A percentile compares a stretch with the other conserved stretches of the same genome.
phyloP scores from a whole-genome alignment of 2,329 filamentous ascomycete genomes.

The Polytolypa hystricis region DNA sequence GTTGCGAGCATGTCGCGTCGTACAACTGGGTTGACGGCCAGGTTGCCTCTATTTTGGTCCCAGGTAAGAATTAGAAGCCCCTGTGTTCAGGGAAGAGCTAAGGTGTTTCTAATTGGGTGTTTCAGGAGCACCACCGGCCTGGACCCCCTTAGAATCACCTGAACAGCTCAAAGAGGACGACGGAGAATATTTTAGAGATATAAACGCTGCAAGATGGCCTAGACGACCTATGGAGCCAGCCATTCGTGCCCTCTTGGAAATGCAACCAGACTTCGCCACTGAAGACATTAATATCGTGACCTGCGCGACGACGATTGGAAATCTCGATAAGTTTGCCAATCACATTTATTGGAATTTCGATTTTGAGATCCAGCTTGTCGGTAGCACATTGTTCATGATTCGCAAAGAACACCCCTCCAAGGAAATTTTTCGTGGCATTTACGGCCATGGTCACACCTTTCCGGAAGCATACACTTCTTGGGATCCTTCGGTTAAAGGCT shows the following conservation, averaged over 20 bases:
- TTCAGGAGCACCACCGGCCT: constrained; percentile 41
- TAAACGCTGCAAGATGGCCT: constrained; percentile 23
- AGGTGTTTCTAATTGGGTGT: no score
- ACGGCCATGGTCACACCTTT: constrained; percentile 56
- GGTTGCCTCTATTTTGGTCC: constrained; percentile 33
- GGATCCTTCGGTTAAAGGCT: constrained; percentile 43
- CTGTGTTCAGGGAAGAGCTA: no score
- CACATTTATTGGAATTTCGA: constrained; percentile 2
- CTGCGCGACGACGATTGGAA: constrained; percentile 51
- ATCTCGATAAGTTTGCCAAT: constrained; percentile 35
- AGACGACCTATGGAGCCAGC: constrained; percentile 35
- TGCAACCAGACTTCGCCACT: constrained; percentile 26
- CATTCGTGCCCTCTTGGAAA: constrained; percentile 31
- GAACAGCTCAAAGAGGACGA: constrained; percentile 32
- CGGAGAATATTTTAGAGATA: constrained; percentile 37
- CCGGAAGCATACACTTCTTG: constrained; percentile 56
- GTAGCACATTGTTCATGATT: constrained; percentile 50
- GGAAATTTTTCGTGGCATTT: constrained; percentile 44
- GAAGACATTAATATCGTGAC: constrained; percentile 43
- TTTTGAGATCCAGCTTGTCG: constrained; percentile 40
- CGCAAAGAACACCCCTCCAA: constrained; percentile 50
- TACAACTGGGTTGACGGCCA: constrained; percentile 40
- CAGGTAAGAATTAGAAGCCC: constrained; percentile 29
- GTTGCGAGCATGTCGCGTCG: constrained; percentile 37
- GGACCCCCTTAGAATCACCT: constrained; percentile 34